Percentiles rank a stretch among this genome's conserved stretches.
Conservation (phyloP, 768 basidiomycete genomes). For the Atractiella rhizophila region DNA sequence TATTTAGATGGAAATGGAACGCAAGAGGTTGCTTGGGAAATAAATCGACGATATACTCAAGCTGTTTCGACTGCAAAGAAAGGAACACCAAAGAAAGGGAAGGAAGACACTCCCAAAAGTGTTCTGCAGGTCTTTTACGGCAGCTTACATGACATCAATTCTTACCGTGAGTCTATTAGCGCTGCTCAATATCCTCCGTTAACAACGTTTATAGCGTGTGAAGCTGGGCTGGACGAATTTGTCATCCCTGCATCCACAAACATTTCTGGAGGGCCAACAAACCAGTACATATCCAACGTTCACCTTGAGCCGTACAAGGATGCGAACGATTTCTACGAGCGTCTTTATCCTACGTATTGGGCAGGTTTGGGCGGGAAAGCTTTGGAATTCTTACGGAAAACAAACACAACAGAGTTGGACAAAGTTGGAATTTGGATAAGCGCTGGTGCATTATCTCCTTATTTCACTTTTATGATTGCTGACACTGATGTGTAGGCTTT, state of each 20-base stretch:
- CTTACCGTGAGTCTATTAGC: constrained; percentile 6
- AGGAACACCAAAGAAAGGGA: constrained; percentile 6
- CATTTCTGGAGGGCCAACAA: constrained; percentile 47
- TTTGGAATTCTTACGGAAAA: constrained; percentile 40
- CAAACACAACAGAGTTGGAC: constrained; percentile 29
- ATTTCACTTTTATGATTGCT: neutral
- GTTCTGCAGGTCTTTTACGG: constrained; percentile 50
- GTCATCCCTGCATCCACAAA: constrained; percentile 70
- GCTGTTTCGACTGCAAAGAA: neutral
- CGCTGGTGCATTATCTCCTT: constrained; percentile 26
- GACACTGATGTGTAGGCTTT: constrained; percentile 31
- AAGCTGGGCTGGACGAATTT: constrained; percentile 56
- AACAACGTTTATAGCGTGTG: constrained; percentile 1
- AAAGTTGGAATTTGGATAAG: constrained; percentile 62
- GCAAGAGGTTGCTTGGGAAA: constrained; percentile 68
- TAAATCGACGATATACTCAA: constrained; percentile 29
- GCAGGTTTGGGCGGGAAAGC: constrained; percentile 39
- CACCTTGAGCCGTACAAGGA: constrained; percentile 50
- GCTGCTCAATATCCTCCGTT: neutral
- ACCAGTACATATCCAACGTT: constrained; percentile 59
- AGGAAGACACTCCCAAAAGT: constrained; percentile 16
- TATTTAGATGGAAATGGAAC: constrained; percentile 66
- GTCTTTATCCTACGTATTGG: constrained; percentile 44
- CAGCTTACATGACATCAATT: constrained; percentile 69
- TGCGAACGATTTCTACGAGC: constrained; percentile 47